Evolutionary conservation across 2,329 filamentous ascomycete genomes (phyloP), one percentile per base, ranked within the genome.

Genomic region (Arthrobotrys megalospora): DNA sequence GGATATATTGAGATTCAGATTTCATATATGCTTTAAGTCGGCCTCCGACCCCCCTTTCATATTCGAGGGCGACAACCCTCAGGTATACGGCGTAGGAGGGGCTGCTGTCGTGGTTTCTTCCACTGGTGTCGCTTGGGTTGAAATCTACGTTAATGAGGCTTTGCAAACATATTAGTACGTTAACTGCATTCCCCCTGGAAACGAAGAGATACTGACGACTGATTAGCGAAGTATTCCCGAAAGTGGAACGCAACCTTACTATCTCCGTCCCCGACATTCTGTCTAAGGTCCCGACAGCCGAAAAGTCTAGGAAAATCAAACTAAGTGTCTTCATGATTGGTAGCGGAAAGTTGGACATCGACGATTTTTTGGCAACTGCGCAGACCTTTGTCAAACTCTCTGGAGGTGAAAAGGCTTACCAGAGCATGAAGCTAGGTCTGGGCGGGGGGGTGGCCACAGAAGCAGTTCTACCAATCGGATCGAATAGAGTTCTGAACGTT

Each of bases 91-190:
- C 21, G 90, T 95, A 0, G 94, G 97, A 73, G 90, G 90, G 77
- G 90, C 91, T 10, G 91, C 96, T 12, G 86, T 96, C 48, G 88
- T 94, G 16, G 94, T 92, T 47, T 93, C 95, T 1, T 87, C 91
- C 0, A 92, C 93, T 0, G 96, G 95, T 0, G 88, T 98, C 55
- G 91, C 93, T 0, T 97, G 93, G 84, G 87, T 97, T 10, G 95
- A 98, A 84, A 88, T 98, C 7, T 94, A 94, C 77, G 92, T 90
- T n/a, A 93, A 97, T 77, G 90, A 93, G 48, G 85, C 93, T 14
- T 97, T 94, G 83, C 91, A 88, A 80, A 86, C 89, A 14, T 97
- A 92, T 90, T 90, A 96, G 80, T 95, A 97, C 83, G 97, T 92
- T 82, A 86, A 8, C n/a, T 45, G 14, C 16, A 10, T 36, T 24